Evolutionary conservation across 2,329 filamentous ascomycete species (phyloP), one percentile per base, ranked within the genome.

Genomic region (Lasiodiplodia citricola): DNA sequence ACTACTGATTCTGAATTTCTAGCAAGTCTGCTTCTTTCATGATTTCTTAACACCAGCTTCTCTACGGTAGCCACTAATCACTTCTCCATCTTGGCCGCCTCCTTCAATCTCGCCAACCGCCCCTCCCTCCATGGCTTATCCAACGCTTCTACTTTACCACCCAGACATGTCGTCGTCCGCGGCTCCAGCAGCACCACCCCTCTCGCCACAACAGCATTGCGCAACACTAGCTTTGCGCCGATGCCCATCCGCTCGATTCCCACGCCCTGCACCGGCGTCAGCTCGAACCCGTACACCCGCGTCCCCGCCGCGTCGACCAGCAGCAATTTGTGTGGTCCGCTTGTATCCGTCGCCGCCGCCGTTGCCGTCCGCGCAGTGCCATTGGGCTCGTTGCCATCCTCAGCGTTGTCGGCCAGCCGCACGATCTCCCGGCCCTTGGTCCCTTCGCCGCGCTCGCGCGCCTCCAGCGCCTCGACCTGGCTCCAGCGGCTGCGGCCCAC

Each of bases 71-170:
- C 14, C 11, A 31, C 11, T 5, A 35, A 52, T 52, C 8, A 21
- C 21, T 55, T 28, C 18, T 54, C 51, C 65, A 63, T 68, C 21
- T 37, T 63, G 21, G 90, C 86, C 14, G 85, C 87, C 63, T 87
- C 86, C 76, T 88, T 89, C 70, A 98, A 79, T 71, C 88, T 87
- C 60, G 85, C 86, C 78, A 97, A 90, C 71, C 92, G 86, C 2
- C 88, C 88, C 16, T 90, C 88, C 57, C 85, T 85, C 95, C 95
- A 98, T 8, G 85, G 85, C 76, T 88, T 90, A 75, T 98, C 92
- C 85, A 94, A 88, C 0, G 83, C 84, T 67, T 97, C 94, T 55
- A 98, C 87, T 81, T 92, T 96, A 0, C 96, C 96, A 2, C 96
- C 96, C n/a, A 97, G 80, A 2, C 97, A 76, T n/a, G 87, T 85